Percentiles rank a stretch among this genome's conserved stretches.
phyloP scores from a whole-genome alignment of 306 rosid genomes.

The Quercus mongolica region DNA sequence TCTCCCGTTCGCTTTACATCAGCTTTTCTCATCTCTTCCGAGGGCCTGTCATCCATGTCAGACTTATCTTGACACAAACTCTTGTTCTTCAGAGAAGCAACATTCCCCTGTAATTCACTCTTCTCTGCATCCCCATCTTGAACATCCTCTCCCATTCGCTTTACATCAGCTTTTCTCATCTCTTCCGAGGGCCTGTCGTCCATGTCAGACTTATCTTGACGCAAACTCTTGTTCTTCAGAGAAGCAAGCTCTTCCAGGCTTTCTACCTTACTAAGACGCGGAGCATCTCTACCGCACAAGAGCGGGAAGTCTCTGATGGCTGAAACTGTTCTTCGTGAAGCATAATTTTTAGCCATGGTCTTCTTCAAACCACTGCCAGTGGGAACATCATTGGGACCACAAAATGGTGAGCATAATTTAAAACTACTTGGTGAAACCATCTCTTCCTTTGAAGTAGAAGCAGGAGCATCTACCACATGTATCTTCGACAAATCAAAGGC shows the following conservation, averaged over 20 bases:
- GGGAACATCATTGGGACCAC: conserved; percentile 27
- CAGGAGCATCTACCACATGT: conserved; percentile 13
- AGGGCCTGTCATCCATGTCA: conserved; percentile 23
- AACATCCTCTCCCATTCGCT: conserved; percentile 29
- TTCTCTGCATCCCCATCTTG: conserved; percentile 24
- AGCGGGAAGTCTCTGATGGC: conserved; percentile 73
- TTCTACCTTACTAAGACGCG: conserved; percentile 25
- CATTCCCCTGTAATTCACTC: conserved; percentile 14
- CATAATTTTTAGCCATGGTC: conserved; percentile 35
- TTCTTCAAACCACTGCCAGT: conserved; percentile 30
- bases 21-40: conserved; percentile 11
- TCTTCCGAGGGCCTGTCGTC: conserved; percentile 23
- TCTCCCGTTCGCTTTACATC: conserved; percentile 25
- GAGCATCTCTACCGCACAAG: conserved; percentile 64
- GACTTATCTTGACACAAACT: conserved; percentile 22
- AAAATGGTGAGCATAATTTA: conserved; percentile 19
- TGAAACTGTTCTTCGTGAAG: conserved; percentile 63
- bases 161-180: conserved; percentile 8
- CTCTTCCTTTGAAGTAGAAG: conserved; percentile 27
- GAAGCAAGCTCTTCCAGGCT: conserved; percentile 11
- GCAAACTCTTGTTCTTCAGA: conserved; percentile 12
- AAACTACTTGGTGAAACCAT: conserved; percentile 13
- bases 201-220: conserved; percentile 23
- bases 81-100: conserved; percentile 14
- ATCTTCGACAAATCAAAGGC: conserved; percentile 22